Base-by-base conservation (phyloP, 169 alveolate species). In the Cryptosporidium felis region DNA sequence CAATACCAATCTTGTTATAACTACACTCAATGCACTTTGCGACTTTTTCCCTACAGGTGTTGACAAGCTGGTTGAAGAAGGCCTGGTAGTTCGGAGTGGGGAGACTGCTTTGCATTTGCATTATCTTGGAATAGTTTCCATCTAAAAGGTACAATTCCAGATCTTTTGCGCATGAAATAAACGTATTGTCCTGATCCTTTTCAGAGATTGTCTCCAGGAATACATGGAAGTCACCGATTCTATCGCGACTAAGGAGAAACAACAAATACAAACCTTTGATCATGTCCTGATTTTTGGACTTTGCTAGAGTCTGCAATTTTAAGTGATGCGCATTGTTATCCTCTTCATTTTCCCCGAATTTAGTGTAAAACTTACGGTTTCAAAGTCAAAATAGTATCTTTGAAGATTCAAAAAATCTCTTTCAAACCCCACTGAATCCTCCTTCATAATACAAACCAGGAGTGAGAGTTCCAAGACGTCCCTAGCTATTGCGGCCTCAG, bases 201-300 rank as follows among this genome's bases (percentile, higher is more conserved):
- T 40, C 59, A 32, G 90, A 65, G 36, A 88, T 56, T 16, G 51
- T 44, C 36, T 88, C 91, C 61, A 88, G 14, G 9, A 66, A 63
- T n/a, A 60, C 23, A 56, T 88, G 90, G 28, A 80, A 88, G 14
- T 88, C 91, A 2, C 79, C 82, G 14, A 88, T 88, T 40, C 80
- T 61, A 16, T 88, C 89, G 45, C 61, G 61, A 32, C 89, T 58
- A 23, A 88, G 88, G 40, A 88, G 61, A 53, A 40, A 81, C 9
- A 89, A 47, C 41, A 88, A 56, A 38, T 81, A 66, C 5, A 88
- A 30, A 8, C 91, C 91, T 28, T 42, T 42, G 49, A 88, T 45
- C 49, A 59, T 42, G 51, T 66, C 80, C 34, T 61, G 63, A 32
- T 80, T 53, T 32, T 81, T 63, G 23, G 88, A 62, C 12, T 18